Conservation (phyloP, 1,284 basidiomycete species). For the Cutaneotrichosporon curvatum region DNA sequence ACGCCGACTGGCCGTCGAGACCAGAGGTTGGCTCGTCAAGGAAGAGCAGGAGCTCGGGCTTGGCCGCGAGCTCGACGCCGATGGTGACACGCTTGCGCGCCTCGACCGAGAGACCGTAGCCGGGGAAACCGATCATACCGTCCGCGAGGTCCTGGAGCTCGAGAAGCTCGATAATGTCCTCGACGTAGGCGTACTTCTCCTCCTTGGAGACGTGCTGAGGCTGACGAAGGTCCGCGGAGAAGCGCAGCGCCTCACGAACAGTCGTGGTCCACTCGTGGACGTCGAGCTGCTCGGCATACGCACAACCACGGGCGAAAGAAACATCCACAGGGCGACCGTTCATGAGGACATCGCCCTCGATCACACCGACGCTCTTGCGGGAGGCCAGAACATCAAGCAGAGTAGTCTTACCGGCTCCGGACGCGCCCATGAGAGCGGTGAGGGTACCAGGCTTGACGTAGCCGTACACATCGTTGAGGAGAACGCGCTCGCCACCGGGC, state of each 20-base stretch:
- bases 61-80: slow-evolving; percentile 56
- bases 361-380: slow-evolving; percentile 52
- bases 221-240: slow-evolving; percentile 56
- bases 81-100: slow-evolving; percentile 57
- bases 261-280: slow-evolving; percentile 75
- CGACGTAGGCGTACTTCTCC: slow-evolving; percentile 52
- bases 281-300: slow-evolving; percentile 56
- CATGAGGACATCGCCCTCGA: slow-evolving; percentile 49
- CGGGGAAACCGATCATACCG: slow-evolving; percentile 48
- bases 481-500: slow-evolving; percentile 48
- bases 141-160: slow-evolving; percentile 52
- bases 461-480: slow-evolving; percentile 53
- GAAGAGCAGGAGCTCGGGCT: slow-evolving; percentile 54
- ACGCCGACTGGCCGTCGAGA: slow-evolving; percentile 55
- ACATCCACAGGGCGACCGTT: slow-evolving; percentile 51
- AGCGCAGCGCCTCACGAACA: slow-evolving; percentile 55
- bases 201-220: slow-evolving; percentile 48
- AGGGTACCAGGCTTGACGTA: slow-evolving; percentile 54
- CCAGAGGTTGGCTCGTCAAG: slow-evolving; percentile 54
- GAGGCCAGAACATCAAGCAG: slow-evolving; percentile 53
- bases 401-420: slow-evolving; percentile 54
- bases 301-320: slow-evolving; percentile 50
- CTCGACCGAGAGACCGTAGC: slow-evolving; percentile 51
- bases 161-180: slow-evolving; percentile 52
- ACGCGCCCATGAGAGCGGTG: slow-evolving; percentile 57